Base-by-base conservation (phyloP, 495 filamentous ascomycete genomes). In the Aspergillus wentii region DNA sequence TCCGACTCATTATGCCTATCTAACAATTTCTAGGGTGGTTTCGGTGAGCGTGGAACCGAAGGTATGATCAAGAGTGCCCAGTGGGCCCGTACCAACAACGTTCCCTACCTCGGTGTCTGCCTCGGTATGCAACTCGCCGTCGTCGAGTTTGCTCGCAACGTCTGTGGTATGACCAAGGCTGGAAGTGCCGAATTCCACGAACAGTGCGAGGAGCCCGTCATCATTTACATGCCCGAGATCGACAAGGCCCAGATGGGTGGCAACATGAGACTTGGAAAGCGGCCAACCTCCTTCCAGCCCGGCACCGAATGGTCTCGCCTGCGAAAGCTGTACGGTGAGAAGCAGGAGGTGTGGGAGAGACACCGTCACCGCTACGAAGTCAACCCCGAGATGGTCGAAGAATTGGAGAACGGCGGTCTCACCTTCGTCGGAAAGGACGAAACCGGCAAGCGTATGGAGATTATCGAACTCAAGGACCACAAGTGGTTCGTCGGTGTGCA, bases 51-150 rank as follows among this genome's bases (percentile, higher is more conserved):
- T 40, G 92, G 86, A 27, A 86, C 79, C 0, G 78, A 85, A 43
- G 92, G 92, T 33, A 98, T 96, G 90, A 83, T 96, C 44, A 64
- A 75, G 36, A 86, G 83, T 2, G 80, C 83, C 20, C 79, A 79
- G 30, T 95, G 84, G 83, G 88, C 91, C 7, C 82, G 92, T 23
- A 80, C 82, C 31, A 81, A 87, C 43, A 81, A 83, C 27, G 74
- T 71, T 3, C 91, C 91, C 16, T 95, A 83, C 65, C 74, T 97
- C 6, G 91, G 92, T 36, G 84, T 98, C 39, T 98, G 92, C 59
- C 77, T 98, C 11, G 92, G 92, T 25, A 86, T 98, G 80, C 92
- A 98, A 59, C 69, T 95, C 25, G 90, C 92, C 13, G 89, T 95
- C 11, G 85, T 95, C 44, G 91, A 97, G 53, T 86, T 76, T 43